Conservation (phyloP, 495 filamentous ascomycete genomes). For the Paragyromitra xinjiangensis region DNA sequence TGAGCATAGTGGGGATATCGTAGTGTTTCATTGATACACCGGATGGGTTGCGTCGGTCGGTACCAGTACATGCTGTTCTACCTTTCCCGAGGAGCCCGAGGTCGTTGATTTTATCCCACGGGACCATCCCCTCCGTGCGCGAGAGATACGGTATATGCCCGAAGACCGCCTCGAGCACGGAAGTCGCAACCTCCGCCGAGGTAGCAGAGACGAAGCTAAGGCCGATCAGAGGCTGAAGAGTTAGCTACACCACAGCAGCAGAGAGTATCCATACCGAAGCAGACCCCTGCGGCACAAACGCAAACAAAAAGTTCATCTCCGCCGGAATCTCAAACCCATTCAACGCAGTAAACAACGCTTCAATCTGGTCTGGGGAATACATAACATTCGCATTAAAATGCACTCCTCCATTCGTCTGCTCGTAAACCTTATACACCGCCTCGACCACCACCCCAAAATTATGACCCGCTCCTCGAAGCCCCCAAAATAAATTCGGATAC, state of each 20-base stretch:
- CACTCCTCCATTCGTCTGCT: constrained; percentile 47
- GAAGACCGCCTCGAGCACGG: background rate
- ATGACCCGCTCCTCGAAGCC: constrained; percentile 60
- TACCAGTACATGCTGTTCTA: background rate
- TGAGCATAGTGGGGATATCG: background rate
- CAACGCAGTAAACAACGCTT: constrained; percentile 26
- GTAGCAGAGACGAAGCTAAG: constrained; percentile 10
- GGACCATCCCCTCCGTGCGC: background rate
- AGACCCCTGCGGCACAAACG: background rate
- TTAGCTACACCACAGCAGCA: background rate
- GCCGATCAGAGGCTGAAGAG: background rate
- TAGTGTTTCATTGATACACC: constrained; percentile 10
- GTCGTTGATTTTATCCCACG: background rate
- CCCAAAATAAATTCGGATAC: constrained; percentile 30
- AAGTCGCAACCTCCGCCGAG: background rate
- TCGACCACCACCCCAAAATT: constrained; percentile 55
- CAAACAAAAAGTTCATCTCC: background rate
- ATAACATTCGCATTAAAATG: constrained; percentile 6
- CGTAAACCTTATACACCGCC: constrained; percentile 61
- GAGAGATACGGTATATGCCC: constrained; percentile 23
- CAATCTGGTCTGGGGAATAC: constrained; percentile 6
- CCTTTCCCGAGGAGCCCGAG: background rate
- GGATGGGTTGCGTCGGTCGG: constrained; percentile 3
- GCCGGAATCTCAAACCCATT: constrained; percentile 66
- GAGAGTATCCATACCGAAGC: background rate